A percentile compares a stretch with the other conserved stretches of the same genome.
These are phyloP conservation scores for Ramularia collo-cygni DNA, from an alignment of 2,329 filamentous ascomycete genomes.

Conservation along the genomic window DNA sequence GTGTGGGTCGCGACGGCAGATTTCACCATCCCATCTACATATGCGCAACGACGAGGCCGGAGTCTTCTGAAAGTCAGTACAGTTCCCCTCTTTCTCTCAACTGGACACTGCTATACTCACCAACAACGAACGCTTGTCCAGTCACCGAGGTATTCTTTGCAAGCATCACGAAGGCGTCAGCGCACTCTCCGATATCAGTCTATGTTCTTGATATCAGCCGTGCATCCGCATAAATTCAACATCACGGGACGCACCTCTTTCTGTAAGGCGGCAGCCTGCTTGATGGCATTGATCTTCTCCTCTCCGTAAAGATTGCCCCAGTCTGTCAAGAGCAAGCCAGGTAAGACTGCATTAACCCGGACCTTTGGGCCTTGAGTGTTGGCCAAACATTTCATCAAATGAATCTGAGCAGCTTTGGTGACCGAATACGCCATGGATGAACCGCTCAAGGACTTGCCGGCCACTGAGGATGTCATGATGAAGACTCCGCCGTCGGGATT, in stretches of 20 bases:
- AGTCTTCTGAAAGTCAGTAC: conserved; percentile 8
- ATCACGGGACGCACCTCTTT: conserved; percentile 40
- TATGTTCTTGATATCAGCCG: conserved; percentile 16
- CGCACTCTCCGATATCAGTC: conserved; percentile 48
- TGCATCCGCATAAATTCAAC: background rate
- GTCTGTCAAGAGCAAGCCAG: conserved; percentile 60
- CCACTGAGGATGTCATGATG: conserved; percentile 57
- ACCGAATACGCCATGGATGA: conserved; percentile 66
- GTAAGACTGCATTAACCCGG: conserved; percentile 57
- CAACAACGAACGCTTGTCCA: conserved; percentile 40
- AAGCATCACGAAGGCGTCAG: conserved; percentile 48
- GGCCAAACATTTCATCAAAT: conserved; percentile 60
- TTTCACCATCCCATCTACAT: too few species aligned
- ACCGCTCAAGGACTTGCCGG: conserved; percentile 45
- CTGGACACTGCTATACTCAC: conserved; percentile 19
- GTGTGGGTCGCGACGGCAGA: too few species aligned
- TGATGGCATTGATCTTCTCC: conserved; percentile 50
- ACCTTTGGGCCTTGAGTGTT: conserved; percentile 56
- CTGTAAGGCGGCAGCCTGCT: conserved; percentile 54
- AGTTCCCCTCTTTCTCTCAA: background rate
- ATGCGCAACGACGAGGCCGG: conserved; percentile 12
- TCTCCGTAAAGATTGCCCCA: conserved; percentile 47
- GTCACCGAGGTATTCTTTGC: conserved; percentile 49
- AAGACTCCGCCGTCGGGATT: conserved; percentile 59
- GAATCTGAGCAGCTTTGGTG: conserved; percentile 66